Percentiles rank a stretch among this genome's conserved stretches.
phyloP scores from a whole-genome alignment of 768 basidiomycete genomes.

The Hypholoma sublateritium region DNA sequence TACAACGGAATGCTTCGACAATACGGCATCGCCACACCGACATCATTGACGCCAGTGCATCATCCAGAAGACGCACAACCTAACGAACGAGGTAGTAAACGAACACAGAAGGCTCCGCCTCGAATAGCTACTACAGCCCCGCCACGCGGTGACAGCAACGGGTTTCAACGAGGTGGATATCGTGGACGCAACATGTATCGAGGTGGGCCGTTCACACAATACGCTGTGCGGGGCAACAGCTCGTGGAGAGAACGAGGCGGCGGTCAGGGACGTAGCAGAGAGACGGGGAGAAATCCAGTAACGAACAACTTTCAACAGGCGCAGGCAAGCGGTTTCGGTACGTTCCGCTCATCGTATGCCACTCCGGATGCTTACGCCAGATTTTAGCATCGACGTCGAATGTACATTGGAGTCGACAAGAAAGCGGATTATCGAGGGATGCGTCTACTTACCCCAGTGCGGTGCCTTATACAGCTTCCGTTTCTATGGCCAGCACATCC shows the following conservation, averaged over 20 bases:
- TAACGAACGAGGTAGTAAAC: slow-evolving; percentile 12
- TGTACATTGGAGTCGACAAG: too few relatives aligned
- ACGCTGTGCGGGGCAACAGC: slow-evolving; percentile 2
- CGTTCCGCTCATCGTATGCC: too few relatives aligned
- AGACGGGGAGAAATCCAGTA: too few relatives aligned
- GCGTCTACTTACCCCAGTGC: too few relatives aligned
- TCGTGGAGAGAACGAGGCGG: slow-evolving; percentile 9
- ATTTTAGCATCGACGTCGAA: too few relatives aligned
- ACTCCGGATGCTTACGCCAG: too few relatives aligned
- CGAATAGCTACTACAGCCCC: slow-evolving; percentile 2
- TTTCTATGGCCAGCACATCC: too few relatives aligned
- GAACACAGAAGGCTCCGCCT: slow-evolving; percentile 10
- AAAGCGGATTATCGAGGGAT: too few relatives aligned
- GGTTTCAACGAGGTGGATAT: slow-evolving; percentile 3
- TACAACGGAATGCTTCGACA: background rate
- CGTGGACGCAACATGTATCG: slow-evolving; percentile 7
- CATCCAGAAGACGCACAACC: slow-evolving; percentile 19
- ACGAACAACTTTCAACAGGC: too few relatives aligned
- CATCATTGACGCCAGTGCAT: slow-evolving; percentile 7
- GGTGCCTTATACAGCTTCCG: too few relatives aligned
- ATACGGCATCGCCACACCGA: slow-evolving; percentile 14
- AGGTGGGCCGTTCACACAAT: slow-evolving; percentile 4
- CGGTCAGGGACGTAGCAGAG: background rate
- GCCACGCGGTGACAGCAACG: background rate
- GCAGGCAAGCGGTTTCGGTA: too few relatives aligned